A percentile compares a stretch with the other conserved stretches of the same genome.
These are phyloP conservation scores for Taphrina populina DNA, from an alignment of 1,139 yeast genomes.

Conservation along the genomic window DNA sequence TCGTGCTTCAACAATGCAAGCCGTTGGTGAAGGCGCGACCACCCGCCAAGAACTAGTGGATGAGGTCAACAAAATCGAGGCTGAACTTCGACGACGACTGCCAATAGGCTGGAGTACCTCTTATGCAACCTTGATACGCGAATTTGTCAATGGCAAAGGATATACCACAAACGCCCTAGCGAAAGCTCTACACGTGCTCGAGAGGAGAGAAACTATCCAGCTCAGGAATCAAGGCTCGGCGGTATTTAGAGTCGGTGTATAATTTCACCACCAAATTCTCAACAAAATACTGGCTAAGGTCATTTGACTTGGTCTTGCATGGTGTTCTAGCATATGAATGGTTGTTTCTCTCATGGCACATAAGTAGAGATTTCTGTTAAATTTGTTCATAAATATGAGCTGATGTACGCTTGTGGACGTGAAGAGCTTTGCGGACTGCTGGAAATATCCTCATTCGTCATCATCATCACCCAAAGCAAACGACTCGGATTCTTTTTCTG, in stretches of 20 bases:
- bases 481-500: background rate
- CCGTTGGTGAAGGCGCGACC: constrained; percentile 79
- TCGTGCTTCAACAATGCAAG: constrained; percentile 97
- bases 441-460: constrained; percentile 7
- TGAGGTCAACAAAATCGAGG: constrained; percentile 77
- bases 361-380: no score
- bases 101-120: constrained; percentile 98
- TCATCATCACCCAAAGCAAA: constrained; percentile 20
- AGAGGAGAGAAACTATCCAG: constrained; percentile 80
- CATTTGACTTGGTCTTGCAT: no score
- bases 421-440: no score
- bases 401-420: no score
- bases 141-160: constrained; percentile 69
- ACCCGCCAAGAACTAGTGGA: constrained; percentile 56
- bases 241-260: constrained; percentile 76
- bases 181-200: constrained; percentile 75
- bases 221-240: constrained; percentile 87
- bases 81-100: constrained; percentile 79
- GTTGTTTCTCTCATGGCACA: no score
- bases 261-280: no score
- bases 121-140: constrained; percentile 75
- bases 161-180: constrained; percentile 74
- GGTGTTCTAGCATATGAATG: no score
- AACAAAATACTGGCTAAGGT: no score
- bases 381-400: no score